Percentiles rank a stretch among this genome's conserved stretches.
phyloP scores from a whole-genome alignment of 139 green algal genomes.

The Chlorella sp. region DNA sequence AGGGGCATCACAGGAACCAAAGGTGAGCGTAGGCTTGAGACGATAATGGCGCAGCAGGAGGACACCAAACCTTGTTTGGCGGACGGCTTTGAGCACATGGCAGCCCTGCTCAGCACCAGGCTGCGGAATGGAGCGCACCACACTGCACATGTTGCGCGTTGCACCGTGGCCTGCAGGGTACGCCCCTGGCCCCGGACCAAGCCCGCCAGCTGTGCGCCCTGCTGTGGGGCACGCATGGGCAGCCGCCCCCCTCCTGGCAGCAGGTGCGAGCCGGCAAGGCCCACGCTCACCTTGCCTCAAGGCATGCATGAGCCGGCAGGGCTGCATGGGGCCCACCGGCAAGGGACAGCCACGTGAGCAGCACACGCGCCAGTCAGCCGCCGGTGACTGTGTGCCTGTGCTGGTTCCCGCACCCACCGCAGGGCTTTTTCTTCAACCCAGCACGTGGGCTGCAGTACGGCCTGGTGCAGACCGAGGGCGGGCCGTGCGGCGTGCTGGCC shows the following conservation, averaged over 20 bases:
- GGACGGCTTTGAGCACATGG: no score
- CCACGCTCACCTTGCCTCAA: not conserved
- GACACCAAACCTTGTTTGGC: no score
- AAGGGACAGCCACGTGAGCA: not conserved
- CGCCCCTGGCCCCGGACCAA: slow-evolving; percentile 7
- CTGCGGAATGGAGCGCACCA: no score
- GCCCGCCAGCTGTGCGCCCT: slow-evolving; percentile 13
- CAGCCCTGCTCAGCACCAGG: no score
- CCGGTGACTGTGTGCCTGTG: not conserved
- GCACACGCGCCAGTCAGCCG: not conserved
- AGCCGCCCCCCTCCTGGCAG: slow-evolving; percentile 38
- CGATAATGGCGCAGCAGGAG: no score
- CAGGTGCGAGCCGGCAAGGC: slow-evolving; percentile 2
- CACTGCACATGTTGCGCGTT: no score
- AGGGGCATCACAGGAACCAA: no score
- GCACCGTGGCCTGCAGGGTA: slow-evolving; percentile 7
- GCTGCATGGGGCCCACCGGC: not conserved
- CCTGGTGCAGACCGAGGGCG: slow-evolving; percentile 41
- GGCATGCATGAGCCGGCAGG: not conserved
- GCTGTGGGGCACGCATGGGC: slow-evolving; percentile 35
- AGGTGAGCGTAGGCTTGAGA: no score
- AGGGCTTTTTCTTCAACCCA: slow-evolving; percentile 50
- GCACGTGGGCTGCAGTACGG: slow-evolving; percentile 30
- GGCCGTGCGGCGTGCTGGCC: slow-evolving; percentile 47
- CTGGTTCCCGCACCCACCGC: not conserved